Evolutionary conservation across 2,329 filamentous ascomycete genomes (phyloP).

Genomic region (Colletotrichum tamarilloi): DNA sequence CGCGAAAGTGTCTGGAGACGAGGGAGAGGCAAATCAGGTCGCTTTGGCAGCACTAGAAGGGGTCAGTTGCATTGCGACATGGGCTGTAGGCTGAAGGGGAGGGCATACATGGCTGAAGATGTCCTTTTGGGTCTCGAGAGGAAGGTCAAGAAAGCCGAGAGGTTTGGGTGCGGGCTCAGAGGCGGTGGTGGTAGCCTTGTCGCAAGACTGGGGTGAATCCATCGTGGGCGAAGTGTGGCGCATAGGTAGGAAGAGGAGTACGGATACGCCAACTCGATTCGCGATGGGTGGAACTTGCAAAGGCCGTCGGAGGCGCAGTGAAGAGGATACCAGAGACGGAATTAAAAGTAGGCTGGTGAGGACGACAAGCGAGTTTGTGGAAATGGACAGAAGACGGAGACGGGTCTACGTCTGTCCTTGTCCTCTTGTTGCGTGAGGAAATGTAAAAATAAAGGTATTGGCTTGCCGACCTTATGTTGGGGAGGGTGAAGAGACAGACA

Average conservation of each 20-base stretch:
- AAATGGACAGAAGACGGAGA: background rate
- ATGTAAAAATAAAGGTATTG: no score
- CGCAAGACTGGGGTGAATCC: constrained; percentile 47
- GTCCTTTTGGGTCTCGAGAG: constrained; percentile 60
- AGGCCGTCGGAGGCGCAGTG: background rate
- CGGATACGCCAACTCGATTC: background rate
- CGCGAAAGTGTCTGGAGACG: constrained; percentile 67
- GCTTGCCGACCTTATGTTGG: constrained; percentile 11
- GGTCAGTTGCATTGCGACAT: constrained; percentile 20
- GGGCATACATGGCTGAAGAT: constrained; percentile 58
- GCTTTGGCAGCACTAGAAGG: constrained; percentile 57
- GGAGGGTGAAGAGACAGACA: constrained; percentile 1
- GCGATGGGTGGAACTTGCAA: background rate
- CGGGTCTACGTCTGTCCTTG: constrained; percentile 13
- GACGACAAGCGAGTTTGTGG: background rate
- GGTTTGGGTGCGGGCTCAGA: constrained; percentile 30
- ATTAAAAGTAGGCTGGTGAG: background rate
- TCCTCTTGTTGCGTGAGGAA: constrained; percentile 11
- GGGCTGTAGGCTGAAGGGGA: constrained; percentile 2
- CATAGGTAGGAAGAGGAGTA: background rate
- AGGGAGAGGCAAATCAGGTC: constrained; percentile 69
- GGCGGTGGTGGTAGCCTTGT: constrained; percentile 40
- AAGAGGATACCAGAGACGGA: background rate
- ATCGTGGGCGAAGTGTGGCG: constrained; percentile 42
- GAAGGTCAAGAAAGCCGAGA: constrained; percentile 54